These are phyloP conservation scores for Anisodus tanguticus DNA, from an alignment of 257 asterid genomes.

Conservation along the genomic window DNA sequence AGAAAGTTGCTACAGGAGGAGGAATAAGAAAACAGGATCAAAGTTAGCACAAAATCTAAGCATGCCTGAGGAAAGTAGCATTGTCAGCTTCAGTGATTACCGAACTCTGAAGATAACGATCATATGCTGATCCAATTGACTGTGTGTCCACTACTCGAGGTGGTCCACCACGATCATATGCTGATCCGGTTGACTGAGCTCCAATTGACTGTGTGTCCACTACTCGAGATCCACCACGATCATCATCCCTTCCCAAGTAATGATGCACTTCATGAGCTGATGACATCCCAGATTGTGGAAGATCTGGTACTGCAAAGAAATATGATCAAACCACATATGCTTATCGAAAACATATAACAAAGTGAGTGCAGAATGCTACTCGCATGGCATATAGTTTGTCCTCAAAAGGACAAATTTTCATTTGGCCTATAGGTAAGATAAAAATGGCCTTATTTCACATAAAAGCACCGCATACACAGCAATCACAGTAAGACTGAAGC, in stretches of 20 bases:
- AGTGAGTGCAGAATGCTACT: neutral
- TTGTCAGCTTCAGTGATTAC: constrained; percentile 38
- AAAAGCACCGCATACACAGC: constrained; percentile 4
- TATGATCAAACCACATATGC: neutral
- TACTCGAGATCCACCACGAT: constrained; percentile 41
- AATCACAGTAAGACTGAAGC: neutral
- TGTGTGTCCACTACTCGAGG: constrained; percentile 45
- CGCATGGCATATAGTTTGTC: neutral
- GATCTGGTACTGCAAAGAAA: constrained; percentile 35
- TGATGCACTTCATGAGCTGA: constrained; percentile 42
- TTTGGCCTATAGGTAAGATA: neutral
- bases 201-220: constrained; percentile 46
- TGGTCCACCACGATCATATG: constrained; percentile 41
- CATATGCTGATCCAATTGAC: constrained; percentile 60
- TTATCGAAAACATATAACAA: neutral
- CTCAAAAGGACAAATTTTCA: constrained; percentile 15
- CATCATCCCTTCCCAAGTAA: constrained; percentile 43
- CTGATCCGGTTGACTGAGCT: constrained; percentile 30
- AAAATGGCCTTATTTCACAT: neutral
- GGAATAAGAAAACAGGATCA: neutral
- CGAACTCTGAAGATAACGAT: constrained; percentile 58
- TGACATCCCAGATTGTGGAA: constrained; percentile 39
- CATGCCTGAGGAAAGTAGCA: constrained; percentile 22
- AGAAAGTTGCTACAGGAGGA: constrained; percentile 45
- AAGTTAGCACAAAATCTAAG: constrained; percentile 31